Conservation (phyloP, 768 basidiomycete species). For the Kwoniella sp. region DNA sequence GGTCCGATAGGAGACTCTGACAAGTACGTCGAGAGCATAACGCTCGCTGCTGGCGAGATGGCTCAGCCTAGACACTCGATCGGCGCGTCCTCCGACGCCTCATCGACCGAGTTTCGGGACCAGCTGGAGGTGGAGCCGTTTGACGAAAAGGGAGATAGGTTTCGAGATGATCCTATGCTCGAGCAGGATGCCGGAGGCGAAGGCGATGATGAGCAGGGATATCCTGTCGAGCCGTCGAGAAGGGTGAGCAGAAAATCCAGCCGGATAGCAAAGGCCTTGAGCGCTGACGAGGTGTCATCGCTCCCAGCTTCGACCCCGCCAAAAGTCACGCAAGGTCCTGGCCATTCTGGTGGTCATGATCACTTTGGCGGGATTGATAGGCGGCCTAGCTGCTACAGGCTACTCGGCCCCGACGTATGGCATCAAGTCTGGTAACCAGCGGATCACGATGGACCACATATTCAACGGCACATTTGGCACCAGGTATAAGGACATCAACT, state of each 20-base stretch:
- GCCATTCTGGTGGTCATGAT: constrained; percentile 62
- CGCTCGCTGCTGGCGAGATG: too few relatives aligned
- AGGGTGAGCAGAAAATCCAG: constrained; percentile 24
- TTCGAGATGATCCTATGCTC: constrained; percentile 40
- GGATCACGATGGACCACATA: constrained; percentile 80
- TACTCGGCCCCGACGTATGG: constrained; percentile 59
- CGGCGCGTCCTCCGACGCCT: constrained; percentile 24
- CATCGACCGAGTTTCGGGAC: constrained; percentile 38
- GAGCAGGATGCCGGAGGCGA: constrained; percentile 24
- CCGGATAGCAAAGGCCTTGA: too few relatives aligned
- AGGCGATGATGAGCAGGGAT: constrained; percentile 31
- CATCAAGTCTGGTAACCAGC: constrained; percentile 55
- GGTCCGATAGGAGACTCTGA: constrained; percentile 9
- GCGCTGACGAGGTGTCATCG: too few relatives aligned
- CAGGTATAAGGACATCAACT: constrained; percentile 58
- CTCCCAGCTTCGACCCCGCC: constrained; percentile 24
- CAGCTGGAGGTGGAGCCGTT: constrained; percentile 40
- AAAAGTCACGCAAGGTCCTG: constrained; percentile 56
- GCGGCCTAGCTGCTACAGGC: constrained; percentile 68
- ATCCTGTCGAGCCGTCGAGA: constrained; percentile 23
- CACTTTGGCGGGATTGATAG: constrained; percentile 63
- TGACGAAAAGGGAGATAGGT: constrained; percentile 33
- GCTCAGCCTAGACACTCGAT: constrained; percentile 13
- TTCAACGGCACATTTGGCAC: constrained; percentile 83
- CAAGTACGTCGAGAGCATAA: too few relatives aligned